Evolutionary conservation across 768 basidiomycete genomes (phyloP).

Genomic region (Cystofilobasidium bisporidii): DNA sequence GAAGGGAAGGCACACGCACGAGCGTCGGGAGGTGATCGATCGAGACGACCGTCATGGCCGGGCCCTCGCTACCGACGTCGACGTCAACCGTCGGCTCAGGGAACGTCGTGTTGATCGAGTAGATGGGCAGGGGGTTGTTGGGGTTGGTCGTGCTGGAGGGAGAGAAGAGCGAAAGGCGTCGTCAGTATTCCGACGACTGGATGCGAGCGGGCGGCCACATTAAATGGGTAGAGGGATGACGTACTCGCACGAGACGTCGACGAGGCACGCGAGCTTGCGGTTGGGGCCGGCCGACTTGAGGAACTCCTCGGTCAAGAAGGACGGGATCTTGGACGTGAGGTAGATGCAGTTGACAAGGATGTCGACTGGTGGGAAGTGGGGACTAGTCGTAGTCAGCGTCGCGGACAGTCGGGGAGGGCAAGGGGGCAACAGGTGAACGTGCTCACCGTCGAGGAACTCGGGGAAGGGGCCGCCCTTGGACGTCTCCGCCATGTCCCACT

Average conservation of each 20-base stretch:
- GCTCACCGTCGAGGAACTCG: constrained; percentile 69
- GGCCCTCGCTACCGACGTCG: constrained; percentile 56
- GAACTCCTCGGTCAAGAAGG: constrained; percentile 44
- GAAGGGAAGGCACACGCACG: constrained; percentile 31
- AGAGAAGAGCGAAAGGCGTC: no score
- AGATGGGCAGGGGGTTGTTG: constrained; percentile 94
- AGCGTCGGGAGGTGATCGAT: constrained; percentile 96
- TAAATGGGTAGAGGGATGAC: constrained; percentile 17
- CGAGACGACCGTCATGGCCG: constrained; percentile 72
- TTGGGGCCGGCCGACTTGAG: constrained; percentile 60
- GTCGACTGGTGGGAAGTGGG: constrained; percentile 50
- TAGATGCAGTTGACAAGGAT: constrained; percentile 99
- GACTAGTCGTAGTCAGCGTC: neutral
- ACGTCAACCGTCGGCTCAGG: constrained; percentile 82
- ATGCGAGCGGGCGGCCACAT: no score
- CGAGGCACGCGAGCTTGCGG: constrained; percentile 67
- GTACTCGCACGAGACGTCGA: constrained; percentile 91
- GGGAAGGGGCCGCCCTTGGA: constrained; percentile 91
- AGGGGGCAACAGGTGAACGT: neutral
- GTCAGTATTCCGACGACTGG: no score
- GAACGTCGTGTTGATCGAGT: constrained; percentile 85
- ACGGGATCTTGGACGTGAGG: constrained; percentile 49
- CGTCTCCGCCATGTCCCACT: constrained; percentile 97
- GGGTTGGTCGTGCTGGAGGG: constrained; percentile 84
- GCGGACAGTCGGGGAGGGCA: neutral